Percentiles rank a stretch among this genome's conserved stretches.
Conservation (phyloP, 768 basidiomycete species). For the Floccularia luteovirens region DNA sequence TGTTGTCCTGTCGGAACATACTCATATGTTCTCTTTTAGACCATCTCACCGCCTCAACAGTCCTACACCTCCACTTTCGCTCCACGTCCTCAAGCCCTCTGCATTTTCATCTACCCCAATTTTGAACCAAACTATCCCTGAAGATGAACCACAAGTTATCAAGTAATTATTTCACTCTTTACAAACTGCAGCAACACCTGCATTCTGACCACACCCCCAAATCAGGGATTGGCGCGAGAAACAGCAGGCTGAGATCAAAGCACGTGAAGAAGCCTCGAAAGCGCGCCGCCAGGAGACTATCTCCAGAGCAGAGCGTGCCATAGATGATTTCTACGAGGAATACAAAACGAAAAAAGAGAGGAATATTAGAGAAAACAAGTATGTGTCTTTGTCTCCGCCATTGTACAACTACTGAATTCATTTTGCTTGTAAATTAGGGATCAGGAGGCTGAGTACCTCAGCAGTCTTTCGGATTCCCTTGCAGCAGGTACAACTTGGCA, state of each 20-base stretch:
- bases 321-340: constrained; percentile 87
- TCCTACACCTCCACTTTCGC: constrained; percentile 57
- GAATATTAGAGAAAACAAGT: constrained; percentile 96
- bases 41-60: constrained; percentile 25
- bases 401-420: neutral
- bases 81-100: constrained; percentile 69
- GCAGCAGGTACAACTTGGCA: constrained; percentile 94
- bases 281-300: constrained; percentile 77
- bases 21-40: constrained; percentile 9
- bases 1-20: neutral
- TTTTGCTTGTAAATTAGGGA: constrained; percentile 45
- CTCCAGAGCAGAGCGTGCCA: constrained; percentile 74
- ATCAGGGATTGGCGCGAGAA: constrained; percentile 80
- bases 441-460: constrained; percentile 75
- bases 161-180: constrained; percentile 38
- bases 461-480: constrained; percentile 64
- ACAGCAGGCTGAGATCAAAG: constrained; percentile 77
- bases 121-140: constrained; percentile 54
- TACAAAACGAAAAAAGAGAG: constrained; percentile 86
- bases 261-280: constrained; percentile 76
- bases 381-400: constrained; percentile 4
- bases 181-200: neutral
- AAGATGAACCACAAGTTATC: constrained; percentile 85
- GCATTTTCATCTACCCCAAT: constrained; percentile 68
- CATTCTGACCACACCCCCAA: neutral